Base-by-base conservation (phyloP, 768 basidiomycete genomes). In the Agrocybe praecox region DNA sequence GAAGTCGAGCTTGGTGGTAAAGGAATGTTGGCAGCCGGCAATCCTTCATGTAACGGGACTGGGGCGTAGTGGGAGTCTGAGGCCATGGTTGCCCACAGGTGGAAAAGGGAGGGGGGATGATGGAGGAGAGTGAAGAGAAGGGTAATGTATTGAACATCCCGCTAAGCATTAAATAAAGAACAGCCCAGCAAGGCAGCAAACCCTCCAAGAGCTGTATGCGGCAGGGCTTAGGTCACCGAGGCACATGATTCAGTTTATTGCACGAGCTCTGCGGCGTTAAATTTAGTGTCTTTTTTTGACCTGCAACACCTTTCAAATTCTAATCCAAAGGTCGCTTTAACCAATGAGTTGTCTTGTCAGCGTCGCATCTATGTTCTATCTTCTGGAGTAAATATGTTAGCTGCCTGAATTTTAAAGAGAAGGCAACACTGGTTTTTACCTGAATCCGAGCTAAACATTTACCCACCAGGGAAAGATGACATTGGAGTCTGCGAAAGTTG, bases 1-100 rank as follows among this genome's bases (percentile, higher is more conserved):
- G 61, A 61, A 46, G 55, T 44, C 10, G 52, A 52, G 29, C 56
- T 60, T 18, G 34, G 23, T 36, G 67, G 64, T 34, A 67, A 59
- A 58, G 67, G 64, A 63, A 55, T 59, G 61, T 60, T 47, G 48
- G 59, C 53, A 21, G 62, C 62, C 17, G 58, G 48, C 26, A 64
- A 36, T 32, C 64, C 53, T 40, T 54, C 52, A 19, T 50, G 29
- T 29, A 46, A 23, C 19, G 53, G 50, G 21, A 48, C 52, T 14
- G 47, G 49, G 23, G 55, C 53, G 14, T 46, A 57, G 9, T 52
- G 47, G 18, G 55, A 46, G n/a, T 60, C 59, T 33, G 48, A 29
- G 21, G 62, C 61, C 61, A 62, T 62, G 24, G 32, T 55, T 47
- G 32, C 44, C 32, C 26, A 47, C 32, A 36, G 43, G 24, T 17